phyloP scores from a whole-genome alignment of 495 filamentous ascomycete species.

The Viridothelium virens region DNA sequence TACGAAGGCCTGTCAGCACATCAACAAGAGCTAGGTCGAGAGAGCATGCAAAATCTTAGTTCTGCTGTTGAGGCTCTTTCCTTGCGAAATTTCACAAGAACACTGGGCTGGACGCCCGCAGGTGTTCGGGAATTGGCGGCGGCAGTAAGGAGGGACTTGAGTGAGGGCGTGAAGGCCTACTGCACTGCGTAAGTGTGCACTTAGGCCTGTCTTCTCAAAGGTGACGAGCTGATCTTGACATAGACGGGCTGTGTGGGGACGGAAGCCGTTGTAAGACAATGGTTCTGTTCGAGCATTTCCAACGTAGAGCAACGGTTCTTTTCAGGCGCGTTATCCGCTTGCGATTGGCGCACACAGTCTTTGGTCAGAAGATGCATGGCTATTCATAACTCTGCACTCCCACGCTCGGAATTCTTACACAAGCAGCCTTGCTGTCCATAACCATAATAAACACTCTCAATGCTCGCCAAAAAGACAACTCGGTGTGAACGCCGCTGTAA shows the following conservation, averaged over 20 bases:
- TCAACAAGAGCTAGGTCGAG: not conserved
- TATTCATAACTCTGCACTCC: not conserved
- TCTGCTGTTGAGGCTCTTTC: constrained; percentile 15
- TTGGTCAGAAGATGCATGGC: not conserved
- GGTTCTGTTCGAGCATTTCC: not conserved
- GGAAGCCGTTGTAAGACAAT: not conserved
- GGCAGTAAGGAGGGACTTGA: constrained; percentile 20
- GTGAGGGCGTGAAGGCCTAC: constrained; percentile 9
- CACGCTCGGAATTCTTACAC: not conserved
- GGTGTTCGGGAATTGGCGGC: constrained; percentile 26
- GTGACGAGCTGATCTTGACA: not conserved
- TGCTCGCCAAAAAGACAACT: not conserved
- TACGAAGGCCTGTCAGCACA: not conserved
- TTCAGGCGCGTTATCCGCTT: too few species aligned
- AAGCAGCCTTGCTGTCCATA: not conserved
- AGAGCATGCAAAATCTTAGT: not conserved
- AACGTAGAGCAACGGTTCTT: too few species aligned
- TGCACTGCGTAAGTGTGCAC: not conserved
- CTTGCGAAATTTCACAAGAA: constrained; percentile 17
- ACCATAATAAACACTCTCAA: not conserved
- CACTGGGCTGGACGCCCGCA: constrained; percentile 22
- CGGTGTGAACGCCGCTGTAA: not conserved
- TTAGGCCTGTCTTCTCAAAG: not conserved
- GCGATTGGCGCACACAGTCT: too few species aligned
- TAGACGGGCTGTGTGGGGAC: not conserved